A percentile compares a stretch with the other conserved stretches of the same genome.
Conservation (phyloP, 805 yeast species). For the Metschnikowia noctiluminum region DNA sequence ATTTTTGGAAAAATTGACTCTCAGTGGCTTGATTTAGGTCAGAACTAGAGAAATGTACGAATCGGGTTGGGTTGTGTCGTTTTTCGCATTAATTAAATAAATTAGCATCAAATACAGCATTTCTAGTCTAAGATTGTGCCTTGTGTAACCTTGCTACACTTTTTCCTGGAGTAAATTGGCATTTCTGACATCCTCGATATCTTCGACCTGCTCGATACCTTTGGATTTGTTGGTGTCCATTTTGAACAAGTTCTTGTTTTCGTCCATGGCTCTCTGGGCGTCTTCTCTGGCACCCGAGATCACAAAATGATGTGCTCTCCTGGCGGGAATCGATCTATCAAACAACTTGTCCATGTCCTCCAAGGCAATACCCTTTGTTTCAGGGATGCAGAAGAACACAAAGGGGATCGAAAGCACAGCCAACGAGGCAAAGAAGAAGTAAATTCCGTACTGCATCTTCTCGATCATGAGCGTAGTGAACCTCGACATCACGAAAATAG, state of each 20-base stretch:
- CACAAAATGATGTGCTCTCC: conserved; percentile 22
- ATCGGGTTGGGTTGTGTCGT: neutral
- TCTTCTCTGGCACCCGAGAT: conserved; percentile 17
- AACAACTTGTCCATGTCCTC: conserved; percentile 30
- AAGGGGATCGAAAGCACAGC: conserved; percentile 34
- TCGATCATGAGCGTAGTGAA: conserved; percentile 34
- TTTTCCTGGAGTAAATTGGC: neutral
- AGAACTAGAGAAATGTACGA: neutral
- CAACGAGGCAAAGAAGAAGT: conserved; percentile 35
- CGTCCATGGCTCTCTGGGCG: conserved; percentile 15
- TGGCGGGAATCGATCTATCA: conserved; percentile 21
- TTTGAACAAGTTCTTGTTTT: conserved; percentile 18
- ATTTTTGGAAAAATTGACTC: conserved; percentile 77
- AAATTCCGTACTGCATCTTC: conserved; percentile 34
- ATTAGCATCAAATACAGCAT: neutral
- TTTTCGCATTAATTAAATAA: neutral
- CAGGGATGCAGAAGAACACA: conserved; percentile 37
- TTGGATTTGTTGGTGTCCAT: conserved; percentile 21
- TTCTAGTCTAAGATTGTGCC: neutral
- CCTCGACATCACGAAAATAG: conserved; percentile 36
- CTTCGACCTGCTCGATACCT: conserved; percentile 20
- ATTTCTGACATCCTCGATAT: no score
- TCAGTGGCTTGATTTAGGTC: conserved; percentile 52
- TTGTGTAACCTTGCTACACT: neutral
- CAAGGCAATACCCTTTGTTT: conserved; percentile 37